Evolutionary conservation across 768 basidiomycete genomes (phyloP).

Genomic region (Mycena amicta): DNA sequence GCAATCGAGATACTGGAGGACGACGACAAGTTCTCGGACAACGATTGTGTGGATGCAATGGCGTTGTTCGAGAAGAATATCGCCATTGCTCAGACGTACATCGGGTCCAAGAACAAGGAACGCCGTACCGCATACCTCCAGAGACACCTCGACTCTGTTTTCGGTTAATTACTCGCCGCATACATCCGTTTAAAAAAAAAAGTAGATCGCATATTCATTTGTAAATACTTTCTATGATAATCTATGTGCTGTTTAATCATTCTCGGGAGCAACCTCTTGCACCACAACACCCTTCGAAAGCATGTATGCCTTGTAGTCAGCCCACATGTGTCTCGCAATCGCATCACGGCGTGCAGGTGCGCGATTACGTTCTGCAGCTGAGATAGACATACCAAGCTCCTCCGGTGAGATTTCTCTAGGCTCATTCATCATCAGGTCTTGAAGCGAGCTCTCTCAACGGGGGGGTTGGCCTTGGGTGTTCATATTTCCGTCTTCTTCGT

Average conservation of each 20-base stretch:
- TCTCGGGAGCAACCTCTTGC: background rate
- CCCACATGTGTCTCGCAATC: constrained; percentile 13
- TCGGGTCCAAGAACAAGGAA: constrained; percentile 1
- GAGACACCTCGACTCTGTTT: background rate
- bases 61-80: constrained; percentile 6
- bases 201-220: no score
- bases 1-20: constrained; percentile 12
- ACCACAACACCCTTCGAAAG: background rate
- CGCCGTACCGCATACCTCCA: constrained; percentile 3
- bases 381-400: constrained; percentile 3
- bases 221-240: no score
- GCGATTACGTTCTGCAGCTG: background rate
- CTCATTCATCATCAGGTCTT: background rate
- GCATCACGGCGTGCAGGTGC: background rate
- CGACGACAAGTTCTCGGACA: constrained; percentile 7
- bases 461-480: background rate
- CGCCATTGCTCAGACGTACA: constrained; percentile 9
- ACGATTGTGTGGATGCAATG: constrained; percentile 3
- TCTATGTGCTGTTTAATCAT: background rate
- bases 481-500: background rate
- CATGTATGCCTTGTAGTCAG: constrained; percentile 2
- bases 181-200: no score
- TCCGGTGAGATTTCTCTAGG: background rate
- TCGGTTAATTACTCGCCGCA: no score
- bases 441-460: background rate